Conservation (phyloP, 2,329 filamentous ascomycete species). For the Penicillium oxalicum region DNA sequence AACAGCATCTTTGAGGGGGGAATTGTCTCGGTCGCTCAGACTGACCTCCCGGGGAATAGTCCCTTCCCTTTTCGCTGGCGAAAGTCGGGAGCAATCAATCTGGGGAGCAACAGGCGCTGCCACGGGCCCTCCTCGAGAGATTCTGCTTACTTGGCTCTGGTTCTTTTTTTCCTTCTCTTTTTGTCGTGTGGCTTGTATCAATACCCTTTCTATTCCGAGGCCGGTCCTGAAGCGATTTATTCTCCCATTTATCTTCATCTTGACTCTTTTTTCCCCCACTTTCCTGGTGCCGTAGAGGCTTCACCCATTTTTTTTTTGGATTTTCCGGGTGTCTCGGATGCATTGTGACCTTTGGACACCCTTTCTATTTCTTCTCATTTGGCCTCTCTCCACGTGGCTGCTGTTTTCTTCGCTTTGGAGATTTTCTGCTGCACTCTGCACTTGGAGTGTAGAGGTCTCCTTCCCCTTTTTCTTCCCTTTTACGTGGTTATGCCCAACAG, state of each 20-base stretch:
- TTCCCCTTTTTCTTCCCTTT: constrained; percentile 14
- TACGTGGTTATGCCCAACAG: constrained; percentile 39
- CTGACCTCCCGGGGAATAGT: constrained; percentile 3
- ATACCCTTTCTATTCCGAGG: constrained; percentile 32
- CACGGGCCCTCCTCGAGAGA: no score
- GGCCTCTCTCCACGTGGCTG: constrained; percentile 4
- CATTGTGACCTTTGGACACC: constrained; percentile 6
- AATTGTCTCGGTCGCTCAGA: no score
- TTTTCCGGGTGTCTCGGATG: constrained; percentile 16
- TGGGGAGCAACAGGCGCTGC: constrained; percentile 3
- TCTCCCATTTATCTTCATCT: constrained; percentile 8
- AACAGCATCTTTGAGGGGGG: no score
- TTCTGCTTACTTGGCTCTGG: constrained; percentile 7
- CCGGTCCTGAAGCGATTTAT: constrained; percentile 33
- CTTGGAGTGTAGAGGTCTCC: background rate
- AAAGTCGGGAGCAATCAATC: constrained; percentile 16
- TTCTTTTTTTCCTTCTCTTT: constrained; percentile 19
- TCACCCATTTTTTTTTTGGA: constrained; percentile 9
- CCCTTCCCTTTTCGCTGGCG: constrained; percentile 17
- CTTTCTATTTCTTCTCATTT: constrained; percentile 31
- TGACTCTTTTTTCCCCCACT: background rate
- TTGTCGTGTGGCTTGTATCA: constrained; percentile 19
- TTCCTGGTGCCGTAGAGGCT: background rate
- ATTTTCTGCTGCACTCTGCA: constrained; percentile 9
- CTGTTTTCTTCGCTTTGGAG: constrained; percentile 16